These are phyloP conservation scores for Austropuccinia psidii DNA, from an alignment of 1,284 basidiomycete species.

Conservation along the genomic window DNA sequence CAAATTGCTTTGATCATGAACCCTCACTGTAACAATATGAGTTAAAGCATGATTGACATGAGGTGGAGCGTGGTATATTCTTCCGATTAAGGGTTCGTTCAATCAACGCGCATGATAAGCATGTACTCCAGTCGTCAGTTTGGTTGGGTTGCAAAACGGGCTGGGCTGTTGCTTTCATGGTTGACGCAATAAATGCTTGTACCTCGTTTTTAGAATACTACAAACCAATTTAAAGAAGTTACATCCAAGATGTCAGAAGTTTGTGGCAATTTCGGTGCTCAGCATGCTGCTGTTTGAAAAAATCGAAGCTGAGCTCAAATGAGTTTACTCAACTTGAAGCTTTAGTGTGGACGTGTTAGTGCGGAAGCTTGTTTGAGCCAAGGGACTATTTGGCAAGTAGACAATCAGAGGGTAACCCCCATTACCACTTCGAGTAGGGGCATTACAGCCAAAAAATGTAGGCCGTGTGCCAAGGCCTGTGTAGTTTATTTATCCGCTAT, in stretches of 20 bases:
- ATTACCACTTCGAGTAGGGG: background rate
- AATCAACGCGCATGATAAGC: slow-evolving; percentile 49
- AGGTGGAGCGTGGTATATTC: background rate
- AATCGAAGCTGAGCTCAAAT: no score
- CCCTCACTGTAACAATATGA: slow-evolving; percentile 4
- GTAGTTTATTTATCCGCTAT: background rate
- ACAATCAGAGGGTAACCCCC: slow-evolving; percentile 14
- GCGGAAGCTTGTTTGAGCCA: background rate
- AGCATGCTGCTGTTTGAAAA: slow-evolving; percentile 19
- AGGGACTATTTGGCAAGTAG: slow-evolving; percentile 24
- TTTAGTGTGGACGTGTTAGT: slow-evolving; percentile 47
- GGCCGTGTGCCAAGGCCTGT: slow-evolving; percentile 60
- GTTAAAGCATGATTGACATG: slow-evolving; percentile 8
- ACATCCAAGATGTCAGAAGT: background rate
- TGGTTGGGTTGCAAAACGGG: slow-evolving; percentile 45
- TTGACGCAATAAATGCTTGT: slow-evolving; percentile 45
- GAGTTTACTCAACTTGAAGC: slow-evolving; percentile 49
- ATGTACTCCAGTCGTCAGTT: slow-evolving; percentile 47
- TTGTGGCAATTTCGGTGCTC: slow-evolving; percentile 37
- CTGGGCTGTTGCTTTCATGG: slow-evolving; percentile 38
- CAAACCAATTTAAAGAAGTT: no score
- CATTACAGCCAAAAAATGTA: slow-evolving; percentile 65
- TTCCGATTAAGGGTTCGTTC: slow-evolving; percentile 6
- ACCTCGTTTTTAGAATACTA: slow-evolving; percentile 47
- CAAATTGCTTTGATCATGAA: no score